Evolutionary conservation across 2,329 filamentous ascomycete genomes (phyloP), one percentile per base, ranked within the genome.

Genomic region (Colletotrichum cuscutae): DNA sequence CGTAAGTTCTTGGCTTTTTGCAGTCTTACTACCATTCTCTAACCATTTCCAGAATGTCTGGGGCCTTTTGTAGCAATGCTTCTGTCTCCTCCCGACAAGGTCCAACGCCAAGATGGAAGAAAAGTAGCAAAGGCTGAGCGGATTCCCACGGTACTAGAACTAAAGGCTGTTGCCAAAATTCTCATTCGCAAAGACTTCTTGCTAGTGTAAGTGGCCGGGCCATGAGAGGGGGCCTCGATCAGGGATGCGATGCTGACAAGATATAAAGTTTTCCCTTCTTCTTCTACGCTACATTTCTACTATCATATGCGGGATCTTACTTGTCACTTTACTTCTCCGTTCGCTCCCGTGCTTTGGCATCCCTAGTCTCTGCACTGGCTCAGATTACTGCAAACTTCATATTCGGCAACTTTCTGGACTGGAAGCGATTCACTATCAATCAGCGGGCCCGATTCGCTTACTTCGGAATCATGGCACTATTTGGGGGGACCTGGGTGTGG

Each of bases 341-440:
- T 4, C 66, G 74, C 4, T 65, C 75, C 12, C 72, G 75, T 12
- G 76, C 75, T 7, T 63, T 77, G 1, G 75, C 76, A 3, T 77
- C 75, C 0, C 68, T 77, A 13, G 65, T 77, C 2, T 77, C 76
- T 4, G 76, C 75, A 2, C 57, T 75, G 1, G 73, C 67, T 53
- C 76, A 75, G 15, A 77, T 76, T 19, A 71, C 76, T 3, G 76
- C 76, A 19, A 76, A 76, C 32, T 60, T 77, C 35, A 57, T 76
- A 52, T 76, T 78, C 58, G 76, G 76, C 30, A 70, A 76, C 60
- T 77, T 76, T 49, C 74, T 78, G 8, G 77, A 77, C 58, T 78
- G 72, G 57, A 68, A 60, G 15, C 56, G 63, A 12, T 73, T 76
- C 30, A 71, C 67, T 1, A 65, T 78, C 42, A 74, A 74, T 59